Conservation (phyloP, 345 rosid species). For the Stellera chamaejasme region DNA sequence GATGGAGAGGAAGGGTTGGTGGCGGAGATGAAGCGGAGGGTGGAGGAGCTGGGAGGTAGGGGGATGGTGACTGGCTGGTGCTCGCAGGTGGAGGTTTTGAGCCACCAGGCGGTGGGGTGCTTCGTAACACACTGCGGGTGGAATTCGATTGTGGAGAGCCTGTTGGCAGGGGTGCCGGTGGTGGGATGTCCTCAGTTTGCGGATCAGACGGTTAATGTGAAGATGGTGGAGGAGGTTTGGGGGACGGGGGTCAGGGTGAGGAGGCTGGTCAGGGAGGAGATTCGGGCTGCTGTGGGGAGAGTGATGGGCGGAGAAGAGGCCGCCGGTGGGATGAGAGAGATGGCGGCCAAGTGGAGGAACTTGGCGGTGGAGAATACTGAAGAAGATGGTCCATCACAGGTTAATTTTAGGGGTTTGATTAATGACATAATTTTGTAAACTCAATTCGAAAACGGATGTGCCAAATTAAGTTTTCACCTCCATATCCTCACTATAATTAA, state of each 20-base stretch:
- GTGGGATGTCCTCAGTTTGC: slow-evolving; percentile 31
- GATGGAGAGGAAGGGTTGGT: not conserved
- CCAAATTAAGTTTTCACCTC: too few relatives aligned
- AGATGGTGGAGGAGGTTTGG: slow-evolving; percentile 30
- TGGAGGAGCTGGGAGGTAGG: slow-evolving; percentile 3
- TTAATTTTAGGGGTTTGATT: too few relatives aligned
- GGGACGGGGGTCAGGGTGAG: slow-evolving; percentile 20
- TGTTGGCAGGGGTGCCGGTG: slow-evolving; percentile 27
- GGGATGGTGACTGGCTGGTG: slow-evolving; percentile 38
- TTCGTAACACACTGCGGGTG: slow-evolving; percentile 43
- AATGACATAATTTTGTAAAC: too few relatives aligned
- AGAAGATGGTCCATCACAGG: too few relatives aligned
- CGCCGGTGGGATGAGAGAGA: slow-evolving; percentile 13
- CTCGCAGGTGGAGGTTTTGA: slow-evolving; percentile 33
- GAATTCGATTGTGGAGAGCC: slow-evolving; percentile 33
- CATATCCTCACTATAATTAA: too few relatives aligned
- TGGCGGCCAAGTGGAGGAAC: slow-evolving; percentile 2
- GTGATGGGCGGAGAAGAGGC: slow-evolving; percentile 23
- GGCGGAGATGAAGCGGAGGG: slow-evolving; percentile 4
- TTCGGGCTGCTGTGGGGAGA: slow-evolving; percentile 23
- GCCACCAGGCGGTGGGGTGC: slow-evolving; percentile 28
- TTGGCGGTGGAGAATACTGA: too few relatives aligned
- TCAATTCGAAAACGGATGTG: too few relatives aligned
- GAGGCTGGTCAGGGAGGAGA: slow-evolving; percentile 21
- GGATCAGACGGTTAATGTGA: slow-evolving; percentile 29